Percentiles rank a stretch among this genome's conserved stretches.
phyloP scores from a whole-genome alignment of 768 basidiomycete species.

The Porpolomopsis calyptriformis region DNA sequence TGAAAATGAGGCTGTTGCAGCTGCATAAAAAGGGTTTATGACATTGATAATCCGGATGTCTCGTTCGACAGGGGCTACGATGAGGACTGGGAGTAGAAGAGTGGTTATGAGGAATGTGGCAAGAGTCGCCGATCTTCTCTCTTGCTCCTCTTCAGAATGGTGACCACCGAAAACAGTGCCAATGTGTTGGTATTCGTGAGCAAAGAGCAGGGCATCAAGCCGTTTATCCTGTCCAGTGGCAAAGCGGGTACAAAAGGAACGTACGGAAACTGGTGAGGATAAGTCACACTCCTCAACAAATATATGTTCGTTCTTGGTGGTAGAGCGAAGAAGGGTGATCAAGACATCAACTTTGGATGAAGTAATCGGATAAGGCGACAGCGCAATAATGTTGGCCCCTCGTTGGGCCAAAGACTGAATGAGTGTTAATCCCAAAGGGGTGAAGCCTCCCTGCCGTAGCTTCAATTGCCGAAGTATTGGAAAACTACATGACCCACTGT shows the following conservation, averaged over 20 bases:
- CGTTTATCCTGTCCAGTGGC: conserved; percentile 52
- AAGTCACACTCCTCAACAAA: conserved; percentile 75
- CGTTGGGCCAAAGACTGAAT: conserved; percentile 56
- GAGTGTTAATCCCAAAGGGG: conserved; percentile 59
- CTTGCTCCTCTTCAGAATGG: conserved; percentile 15
- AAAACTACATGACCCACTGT: conserved; percentile 39
- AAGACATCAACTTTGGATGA: conserved; percentile 47
- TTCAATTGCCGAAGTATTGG: conserved; percentile 2
- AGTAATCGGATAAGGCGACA: conserved; percentile 50
- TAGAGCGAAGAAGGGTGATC: conserved; percentile 53
- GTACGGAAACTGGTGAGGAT: conserved; percentile 51
- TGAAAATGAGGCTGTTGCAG: conserved; percentile 40
- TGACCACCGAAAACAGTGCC: conserved; percentile 29
- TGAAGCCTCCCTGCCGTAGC: conserved; percentile 57
- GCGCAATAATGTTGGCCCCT: conserved; percentile 72
- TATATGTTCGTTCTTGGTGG: conserved; percentile 65
- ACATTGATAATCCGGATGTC: conserved; percentile 84
- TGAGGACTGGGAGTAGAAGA: conserved; percentile 64
- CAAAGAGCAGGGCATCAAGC: conserved; percentile 70
- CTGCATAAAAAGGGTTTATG: conserved; percentile 84
- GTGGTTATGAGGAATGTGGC: conserved; percentile 75
- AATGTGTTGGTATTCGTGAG: conserved; percentile 64
- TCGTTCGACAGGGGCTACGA: conserved; percentile 77
- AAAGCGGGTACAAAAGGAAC: conserved; percentile 60
- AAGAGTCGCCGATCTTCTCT: conserved; percentile 41